Percentiles rank a stretch among this genome's conserved stretches.
phyloP scores from a whole-genome alignment of 208 protist species.

The Borovskyia barvae region DNA sequence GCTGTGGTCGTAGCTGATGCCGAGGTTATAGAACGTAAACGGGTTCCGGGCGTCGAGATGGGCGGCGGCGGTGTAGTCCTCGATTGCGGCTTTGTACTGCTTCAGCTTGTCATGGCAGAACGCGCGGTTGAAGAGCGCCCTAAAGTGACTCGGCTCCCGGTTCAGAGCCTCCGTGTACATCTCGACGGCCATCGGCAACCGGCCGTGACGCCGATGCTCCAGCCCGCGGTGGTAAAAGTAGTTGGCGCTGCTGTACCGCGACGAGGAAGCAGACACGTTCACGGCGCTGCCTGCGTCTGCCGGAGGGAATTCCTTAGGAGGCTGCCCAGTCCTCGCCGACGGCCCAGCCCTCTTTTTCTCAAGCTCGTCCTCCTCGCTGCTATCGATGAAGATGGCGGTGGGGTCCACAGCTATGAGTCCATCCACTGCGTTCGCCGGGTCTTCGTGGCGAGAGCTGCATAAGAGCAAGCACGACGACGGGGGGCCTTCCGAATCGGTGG shows the following conservation, averaged over 20 bases:
- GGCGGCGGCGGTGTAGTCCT: conserved; percentile 75
- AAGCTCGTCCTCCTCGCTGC: not conserved
- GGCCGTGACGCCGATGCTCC: conserved; percentile 49
- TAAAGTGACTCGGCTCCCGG: conserved; percentile 77
- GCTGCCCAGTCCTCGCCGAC: not conserved
- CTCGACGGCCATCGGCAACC: conserved; percentile 64
- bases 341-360: not conserved
- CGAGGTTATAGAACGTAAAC: conserved; percentile 90
- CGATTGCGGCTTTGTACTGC: conserved; percentile 57
- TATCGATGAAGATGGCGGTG: conserved; percentile 6
- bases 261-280: not conserved
- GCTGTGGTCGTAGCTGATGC: conserved; percentile 80
- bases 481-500: not conserved
- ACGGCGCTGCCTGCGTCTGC: not conserved
- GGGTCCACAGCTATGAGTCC: conserved; percentile 17
- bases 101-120: conserved; percentile 78
- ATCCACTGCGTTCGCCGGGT: conserved; percentile 9
- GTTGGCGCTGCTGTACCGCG: conserved; percentile 19
- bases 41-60: conserved; percentile 70
- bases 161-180: conserved; percentile 84
- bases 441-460: not conserved
- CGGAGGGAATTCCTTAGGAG: not conserved
- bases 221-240: conserved; percentile 77
- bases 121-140: conserved; percentile 88
- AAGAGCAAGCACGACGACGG: not conserved